These are phyloP conservation scores for Syzygium malaccense DNA, from an alignment of 441 rosid species.

Conservation along the genomic window DNA sequence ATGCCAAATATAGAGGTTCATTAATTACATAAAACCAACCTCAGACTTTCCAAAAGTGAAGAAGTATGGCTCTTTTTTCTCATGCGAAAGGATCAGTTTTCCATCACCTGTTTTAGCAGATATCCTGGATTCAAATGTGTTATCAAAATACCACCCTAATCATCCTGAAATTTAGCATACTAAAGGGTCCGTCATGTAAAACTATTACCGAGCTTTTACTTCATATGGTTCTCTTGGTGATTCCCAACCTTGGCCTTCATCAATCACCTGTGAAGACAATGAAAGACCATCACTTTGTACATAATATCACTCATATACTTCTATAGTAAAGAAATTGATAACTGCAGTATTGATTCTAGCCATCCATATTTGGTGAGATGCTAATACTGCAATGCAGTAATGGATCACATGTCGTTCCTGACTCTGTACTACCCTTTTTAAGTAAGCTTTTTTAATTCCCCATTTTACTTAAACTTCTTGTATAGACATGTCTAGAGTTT, in stretches of 20 bases:
- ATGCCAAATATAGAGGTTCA: neutral
- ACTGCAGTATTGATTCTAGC: neutral
- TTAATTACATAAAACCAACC: conserved; percentile 39
- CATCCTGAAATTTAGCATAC: conserved; percentile 1
- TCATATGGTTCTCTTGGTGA: conserved; percentile 94
- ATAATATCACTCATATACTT: neutral
- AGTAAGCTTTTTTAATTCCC: neutral
- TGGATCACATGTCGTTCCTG: neutral
- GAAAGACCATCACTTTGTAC: neutral
- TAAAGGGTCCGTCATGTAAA: conserved; percentile 1
- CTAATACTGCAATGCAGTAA: neutral
- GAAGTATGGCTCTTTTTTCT: conserved; percentile 67
- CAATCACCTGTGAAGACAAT: conserved; percentile 41
- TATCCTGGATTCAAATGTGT: conserved; percentile 47
- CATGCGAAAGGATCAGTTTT: conserved; percentile 39
- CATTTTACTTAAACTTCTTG: neutral
- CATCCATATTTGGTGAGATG: neutral
- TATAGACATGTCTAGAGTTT: neutral
- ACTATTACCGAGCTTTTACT: conserved; percentile 71
- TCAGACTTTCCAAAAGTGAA: conserved; percentile 92
- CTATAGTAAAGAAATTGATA: neutral
- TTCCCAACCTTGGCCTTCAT: conserved; percentile 97
- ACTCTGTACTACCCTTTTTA: neutral
- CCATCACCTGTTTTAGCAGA: conserved; percentile 79
- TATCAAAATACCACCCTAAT: neutral